Evolutionary conservation across 495 filamentous ascomycete species (phyloP).

Genomic region (Opeltia flavorubescens): DNA sequence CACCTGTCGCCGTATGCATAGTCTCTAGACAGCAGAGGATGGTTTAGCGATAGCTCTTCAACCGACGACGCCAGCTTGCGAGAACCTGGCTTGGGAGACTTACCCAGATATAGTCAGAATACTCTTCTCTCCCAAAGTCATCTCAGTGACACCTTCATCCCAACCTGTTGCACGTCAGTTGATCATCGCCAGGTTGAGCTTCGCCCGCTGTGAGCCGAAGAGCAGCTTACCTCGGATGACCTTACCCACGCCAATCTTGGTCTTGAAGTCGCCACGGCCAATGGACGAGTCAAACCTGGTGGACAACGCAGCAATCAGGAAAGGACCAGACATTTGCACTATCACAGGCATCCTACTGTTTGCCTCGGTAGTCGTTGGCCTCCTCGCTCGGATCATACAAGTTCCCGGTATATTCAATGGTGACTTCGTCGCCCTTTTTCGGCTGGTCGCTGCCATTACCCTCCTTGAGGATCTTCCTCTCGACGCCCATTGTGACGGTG

Average conservation of each 20-base stretch:
- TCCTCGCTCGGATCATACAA: constrained; percentile 45
- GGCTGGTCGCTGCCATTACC: constrained; percentile 46
- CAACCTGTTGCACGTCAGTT: constrained; percentile 43
- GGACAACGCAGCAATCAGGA: constrained; percentile 4
- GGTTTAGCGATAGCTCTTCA: background rate
- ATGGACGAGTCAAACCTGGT: constrained; percentile 68
- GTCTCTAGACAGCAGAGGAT: constrained; percentile 36
- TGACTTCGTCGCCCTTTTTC: constrained; percentile 47
- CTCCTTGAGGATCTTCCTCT: constrained; percentile 24
- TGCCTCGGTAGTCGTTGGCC: constrained; percentile 32
- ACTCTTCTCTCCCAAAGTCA: constrained; percentile 71
- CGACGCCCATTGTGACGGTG: constrained; percentile 39
- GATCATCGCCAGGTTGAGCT: background rate
- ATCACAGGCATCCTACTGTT: constrained; percentile 25
- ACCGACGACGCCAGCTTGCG: background rate
- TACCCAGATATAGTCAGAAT: constrained; percentile 65
- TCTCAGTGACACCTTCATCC: constrained; percentile 70
- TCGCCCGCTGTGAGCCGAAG: background rate
- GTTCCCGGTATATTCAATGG: constrained; percentile 74
- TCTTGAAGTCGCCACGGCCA: constrained; percentile 48
- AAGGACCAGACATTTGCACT: background rate
- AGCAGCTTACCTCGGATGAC: constrained; percentile 57
- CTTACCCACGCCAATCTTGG: constrained; percentile 55
- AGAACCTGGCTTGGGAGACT: constrained; percentile 17
- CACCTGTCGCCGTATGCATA: constrained; percentile 67